Conservation (phyloP, 2,329 filamentous ascomycete species). For the Hypoxylon sp. region DNA sequence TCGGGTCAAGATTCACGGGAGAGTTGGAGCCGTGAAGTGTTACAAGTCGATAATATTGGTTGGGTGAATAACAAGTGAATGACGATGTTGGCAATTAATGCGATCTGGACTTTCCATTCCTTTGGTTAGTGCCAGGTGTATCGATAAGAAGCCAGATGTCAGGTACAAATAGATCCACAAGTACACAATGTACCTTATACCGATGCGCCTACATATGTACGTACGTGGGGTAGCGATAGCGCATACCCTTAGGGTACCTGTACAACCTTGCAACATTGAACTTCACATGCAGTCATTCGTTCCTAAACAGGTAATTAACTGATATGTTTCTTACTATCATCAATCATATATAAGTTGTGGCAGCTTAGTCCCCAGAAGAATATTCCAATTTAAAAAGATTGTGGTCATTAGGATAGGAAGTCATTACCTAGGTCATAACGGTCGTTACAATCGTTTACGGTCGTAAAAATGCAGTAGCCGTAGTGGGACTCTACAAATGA, state of each 20-base stretch:
- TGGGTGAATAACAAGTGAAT: neutral
- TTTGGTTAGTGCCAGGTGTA: constrained; percentile 9
- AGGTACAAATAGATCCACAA: too few relatives aligned
- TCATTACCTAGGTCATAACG: neutral
- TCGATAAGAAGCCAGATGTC: constrained; percentile 24
- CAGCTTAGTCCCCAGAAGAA: neutral
- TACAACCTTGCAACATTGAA: too few relatives aligned
- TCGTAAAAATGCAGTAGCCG: neutral
- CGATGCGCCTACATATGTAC: too few relatives aligned
- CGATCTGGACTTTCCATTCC: constrained; percentile 43
- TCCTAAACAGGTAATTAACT: too few relatives aligned
- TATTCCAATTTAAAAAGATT: neutral
- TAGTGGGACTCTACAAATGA: constrained; percentile 1
- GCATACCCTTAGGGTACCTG: too few relatives aligned
- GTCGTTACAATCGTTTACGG: constrained; percentile 6
- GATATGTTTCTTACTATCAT: neutral
- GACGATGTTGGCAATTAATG: constrained; percentile 13
- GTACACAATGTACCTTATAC: neutral
- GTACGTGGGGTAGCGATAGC: too few relatives aligned
- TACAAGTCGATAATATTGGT: neutral
- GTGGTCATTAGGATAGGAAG: neutral
- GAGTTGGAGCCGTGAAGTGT: neutral
- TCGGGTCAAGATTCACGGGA: neutral
- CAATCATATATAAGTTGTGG: too few relatives aligned
- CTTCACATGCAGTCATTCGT: too few relatives aligned